Base-by-base conservation (phyloP, 2,329 filamentous ascomycete genomes). In the Mycocentrospora acerina region DNA sequence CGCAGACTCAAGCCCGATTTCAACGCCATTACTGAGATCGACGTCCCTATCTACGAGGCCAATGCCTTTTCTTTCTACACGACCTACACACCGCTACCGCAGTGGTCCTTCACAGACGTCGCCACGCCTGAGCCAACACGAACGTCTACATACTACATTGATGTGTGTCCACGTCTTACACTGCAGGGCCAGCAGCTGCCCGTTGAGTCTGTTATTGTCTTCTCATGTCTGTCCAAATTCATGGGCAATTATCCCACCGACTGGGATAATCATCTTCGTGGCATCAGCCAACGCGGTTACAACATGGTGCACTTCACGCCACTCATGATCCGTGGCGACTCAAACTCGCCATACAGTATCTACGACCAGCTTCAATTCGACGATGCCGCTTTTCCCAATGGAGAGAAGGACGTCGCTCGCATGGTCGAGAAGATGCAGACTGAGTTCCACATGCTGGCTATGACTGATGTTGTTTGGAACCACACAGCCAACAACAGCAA, bases 221-320 rank as follows among this genome's bases (percentile, higher is more conserved):
- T 96, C 71, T 97, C 93, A 9, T 79, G 91, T 39, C 88, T 98
- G 48, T 96, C 91, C 63, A 98, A 98, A 71, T 96, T 96, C 71
- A 94, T 98, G 88, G 93, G 93, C 47, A 83, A 85, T 60, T 95
- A 93, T 62, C 89, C 91, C 0, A 76, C 76, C 12, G 88, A 95
- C 59, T 98, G 91, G 90, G 82, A 96, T 63, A 85, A 82, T 35
- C 91, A 97, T 65, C 73, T 98, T 40, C 78, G 80, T 40, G 90
- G 93, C 18, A 95, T 98, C 64, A 87, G 88, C 64, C 82, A 87
- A 58, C 80, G 93, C 45, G 90, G 90, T 30, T 98, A 98, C 77
- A 98, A 98, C 71, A 96, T 97, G 90, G 83, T 98, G 44, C 93
- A 98, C 68, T 98, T 98, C 67, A 96, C 93, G 2, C 93, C 93